Conservation (phyloP, 73 alveolate species). For the Paramecium octaurelia region DNA sequence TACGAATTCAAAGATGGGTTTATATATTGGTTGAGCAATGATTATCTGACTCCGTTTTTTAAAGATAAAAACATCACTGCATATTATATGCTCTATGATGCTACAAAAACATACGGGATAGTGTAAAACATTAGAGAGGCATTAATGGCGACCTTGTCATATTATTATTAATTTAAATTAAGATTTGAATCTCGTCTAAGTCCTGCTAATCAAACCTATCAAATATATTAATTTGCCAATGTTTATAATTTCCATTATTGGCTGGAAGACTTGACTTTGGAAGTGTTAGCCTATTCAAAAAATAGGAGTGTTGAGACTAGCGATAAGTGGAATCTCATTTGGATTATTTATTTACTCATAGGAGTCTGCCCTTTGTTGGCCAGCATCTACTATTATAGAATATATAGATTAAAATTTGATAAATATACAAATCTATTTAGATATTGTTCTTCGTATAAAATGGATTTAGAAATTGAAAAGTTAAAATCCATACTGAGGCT, state of each 20-base stretch:
- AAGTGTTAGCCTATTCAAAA: not conserved
- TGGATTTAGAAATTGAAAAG: not conserved
- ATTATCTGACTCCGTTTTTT: not conserved
- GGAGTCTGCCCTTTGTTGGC: not conserved
- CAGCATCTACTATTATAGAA: not conserved
- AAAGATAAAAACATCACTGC: not conserved
- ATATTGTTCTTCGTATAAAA: not conserved
- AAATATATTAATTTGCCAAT: conserved; percentile 41
- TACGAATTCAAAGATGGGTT: conserved; percentile 2
- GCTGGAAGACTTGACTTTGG: not conserved
- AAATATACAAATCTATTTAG: not conserved
- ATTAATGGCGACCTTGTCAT: not conserved
- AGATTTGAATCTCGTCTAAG: not conserved
- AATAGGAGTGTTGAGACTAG: not conserved
- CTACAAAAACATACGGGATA: not conserved
- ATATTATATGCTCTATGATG: not conserved
- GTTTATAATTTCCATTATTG: conserved; percentile 9
- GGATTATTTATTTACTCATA: not conserved
- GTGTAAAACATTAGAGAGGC: not conserved
- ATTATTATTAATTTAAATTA: not conserved
- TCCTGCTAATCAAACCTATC: conserved; percentile 17
- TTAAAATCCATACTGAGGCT: not conserved
- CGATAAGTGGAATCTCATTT: not conserved
- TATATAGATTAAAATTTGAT: not conserved
- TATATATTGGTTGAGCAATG: not conserved